These are phyloP conservation scores for Scleroderma citrinum DNA, from an alignment of 768 basidiomycete species.

Conservation along the genomic window DNA sequence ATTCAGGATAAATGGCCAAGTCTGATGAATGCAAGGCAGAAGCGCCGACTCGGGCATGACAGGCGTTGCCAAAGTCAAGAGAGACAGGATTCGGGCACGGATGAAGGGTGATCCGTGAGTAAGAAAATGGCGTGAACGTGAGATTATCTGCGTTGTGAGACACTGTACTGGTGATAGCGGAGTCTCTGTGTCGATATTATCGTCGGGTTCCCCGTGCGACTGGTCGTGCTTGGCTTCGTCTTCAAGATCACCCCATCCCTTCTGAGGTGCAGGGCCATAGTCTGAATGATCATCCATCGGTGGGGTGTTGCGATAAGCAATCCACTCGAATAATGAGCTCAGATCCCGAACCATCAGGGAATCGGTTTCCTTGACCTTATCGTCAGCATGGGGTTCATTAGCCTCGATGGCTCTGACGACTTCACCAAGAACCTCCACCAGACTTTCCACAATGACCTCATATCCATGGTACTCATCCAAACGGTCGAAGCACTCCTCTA, in stretches of 20 bases:
- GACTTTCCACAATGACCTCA: slow-evolving; percentile 73
- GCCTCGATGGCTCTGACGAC: slow-evolving; percentile 73
- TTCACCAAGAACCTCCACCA: slow-evolving; percentile 82
- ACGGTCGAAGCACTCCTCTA: slow-evolving; percentile 96
- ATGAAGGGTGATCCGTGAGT: slow-evolving; percentile 86
- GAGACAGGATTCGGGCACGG: slow-evolving; percentile 72
- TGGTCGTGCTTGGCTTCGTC: slow-evolving; percentile 18
- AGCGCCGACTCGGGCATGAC: slow-evolving; percentile 69
- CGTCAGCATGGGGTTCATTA: slow-evolving; percentile 35
- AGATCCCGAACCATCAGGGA: slow-evolving; percentile 32
- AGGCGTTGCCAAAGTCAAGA: slow-evolving; percentile 69
- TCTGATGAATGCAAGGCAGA: slow-evolving; percentile 77
- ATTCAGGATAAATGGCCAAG: slow-evolving; percentile 94
- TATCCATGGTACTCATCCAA: slow-evolving; percentile 97
- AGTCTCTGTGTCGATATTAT: slow-evolving; percentile 34
- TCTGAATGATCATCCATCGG: slow-evolving; percentile 39
- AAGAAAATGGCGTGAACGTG: slow-evolving; percentile 83
- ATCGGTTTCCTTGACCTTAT: slow-evolving; percentile 15
- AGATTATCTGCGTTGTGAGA: slow-evolving; percentile 80
- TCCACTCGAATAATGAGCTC: slow-evolving; percentile 61
- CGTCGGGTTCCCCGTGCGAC: slow-evolving; percentile 10
- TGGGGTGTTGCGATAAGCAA: slow-evolving; percentile 38
- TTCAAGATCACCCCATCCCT: slow-evolving; percentile 46
- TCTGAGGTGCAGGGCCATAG: slow-evolving; percentile 55
- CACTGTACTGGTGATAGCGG: slow-evolving; percentile 65